Conservation (phyloP, 2,329 filamentous ascomycete species). For the Escovopsis weberi region DNA sequence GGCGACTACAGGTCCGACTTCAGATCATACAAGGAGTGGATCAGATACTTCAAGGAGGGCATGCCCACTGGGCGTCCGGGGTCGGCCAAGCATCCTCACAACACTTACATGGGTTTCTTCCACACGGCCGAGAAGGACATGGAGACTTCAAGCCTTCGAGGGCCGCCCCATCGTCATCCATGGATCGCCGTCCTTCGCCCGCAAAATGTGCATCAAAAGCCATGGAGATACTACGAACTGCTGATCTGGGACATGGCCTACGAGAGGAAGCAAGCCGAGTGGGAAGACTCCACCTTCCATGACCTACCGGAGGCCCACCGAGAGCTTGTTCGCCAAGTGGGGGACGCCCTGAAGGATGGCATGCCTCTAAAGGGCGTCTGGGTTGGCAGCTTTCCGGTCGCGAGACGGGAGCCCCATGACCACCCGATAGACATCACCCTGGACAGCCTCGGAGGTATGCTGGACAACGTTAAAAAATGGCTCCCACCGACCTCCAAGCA, state of each 20-base stretch:
- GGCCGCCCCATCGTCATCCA: conserved; percentile 23
- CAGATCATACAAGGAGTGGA: conserved; percentile 11
- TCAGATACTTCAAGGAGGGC: conserved; percentile 8
- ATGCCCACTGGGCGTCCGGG: not conserved
- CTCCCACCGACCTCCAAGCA: conserved; percentile 20
- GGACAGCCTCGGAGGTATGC: conserved; percentile 19
- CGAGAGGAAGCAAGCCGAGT: conserved; percentile 10
- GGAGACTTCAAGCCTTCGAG: conserved; percentile 11
- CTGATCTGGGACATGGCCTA: conserved; percentile 38
- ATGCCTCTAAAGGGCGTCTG: conserved; percentile 29
- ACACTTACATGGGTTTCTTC: conserved; percentile 28
- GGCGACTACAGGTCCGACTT: conserved; percentile 9
- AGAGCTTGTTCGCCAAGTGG: conserved; percentile 25
- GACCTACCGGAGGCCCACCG: conserved; percentile 32
- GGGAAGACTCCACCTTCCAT: conserved; percentile 11
- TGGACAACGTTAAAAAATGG: conserved; percentile 16
- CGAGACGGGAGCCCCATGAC: conserved; percentile 6
- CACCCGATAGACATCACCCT: conserved; percentile 30
- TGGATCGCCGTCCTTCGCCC: conserved; percentile 38
- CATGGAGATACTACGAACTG: conserved; percentile 27
- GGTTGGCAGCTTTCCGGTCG: conserved; percentile 24
- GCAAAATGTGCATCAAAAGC: conserved; percentile 18
- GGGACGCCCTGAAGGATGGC: conserved; percentile 10
- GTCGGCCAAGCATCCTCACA: conserved; percentile 4
- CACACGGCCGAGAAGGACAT: conserved; percentile 30